Evolutionary conservation across 768 basidiomycete species (phyloP), one percentile per base, ranked within the genome.

Genomic region (Auriscalpium microsporum): DNA sequence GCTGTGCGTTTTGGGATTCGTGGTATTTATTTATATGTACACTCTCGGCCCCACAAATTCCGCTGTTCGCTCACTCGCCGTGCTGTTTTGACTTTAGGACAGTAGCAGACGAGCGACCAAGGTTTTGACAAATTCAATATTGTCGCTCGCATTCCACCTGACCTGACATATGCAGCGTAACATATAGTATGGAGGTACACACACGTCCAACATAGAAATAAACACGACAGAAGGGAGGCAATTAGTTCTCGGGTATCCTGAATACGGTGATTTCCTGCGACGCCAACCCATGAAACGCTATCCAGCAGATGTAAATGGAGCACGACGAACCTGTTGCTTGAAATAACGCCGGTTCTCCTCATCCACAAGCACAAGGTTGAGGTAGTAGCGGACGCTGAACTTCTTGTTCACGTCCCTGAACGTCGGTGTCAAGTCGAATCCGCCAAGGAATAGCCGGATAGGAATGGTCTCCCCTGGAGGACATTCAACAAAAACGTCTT

Each of bases 401-500:
- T 94, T 97, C 80, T 99, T 98, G 80, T 98, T 98, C 59, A 98
- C 92, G 61, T 98, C 95, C 21, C 96, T 83, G 82, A 97, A 98
- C 16, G 96, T 99, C 2, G 96, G 96, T 1, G 96, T 98, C 55
- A 99, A 76, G 71, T 99, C 96, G 69, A 98, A 99, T 4, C 96
- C 96, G 44, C 95, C 95, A 2, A 98, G 81, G 81, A 97, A 99
- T 28, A 98, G 76, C 48, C 95, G 87, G 59, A 99, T 99, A 1
- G 96, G 96, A 62, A 98, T 97, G 10, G 94, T 97, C 72, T 99
- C 96, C 51, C 95, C 94, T 94, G 62, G 1, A 59, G 19, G n/a
- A 47, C 7, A 10, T 16, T 5, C 8, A 33, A 45, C 8, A 54
- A 6, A 16, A 42, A 23, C 3, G 40, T 35, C 17, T 52, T 33